Evolutionary conservation across 2,329 filamentous ascomycete species (phyloP), one percentile per base, ranked within the genome.

Genomic region (Polychaeton citri): DNA sequence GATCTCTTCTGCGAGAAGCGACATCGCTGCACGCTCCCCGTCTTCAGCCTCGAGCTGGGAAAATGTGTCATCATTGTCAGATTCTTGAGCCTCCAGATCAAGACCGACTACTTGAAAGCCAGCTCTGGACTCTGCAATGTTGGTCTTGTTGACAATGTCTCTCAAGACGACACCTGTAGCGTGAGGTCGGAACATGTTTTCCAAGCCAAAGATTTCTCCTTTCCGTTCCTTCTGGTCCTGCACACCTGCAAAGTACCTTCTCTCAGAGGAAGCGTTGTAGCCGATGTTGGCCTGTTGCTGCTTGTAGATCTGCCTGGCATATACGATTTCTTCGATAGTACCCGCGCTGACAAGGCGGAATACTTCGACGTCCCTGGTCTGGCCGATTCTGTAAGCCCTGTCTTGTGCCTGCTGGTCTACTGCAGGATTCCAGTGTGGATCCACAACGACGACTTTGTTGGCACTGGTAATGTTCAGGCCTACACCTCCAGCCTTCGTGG

Each of bases 71-170:
- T 52, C 67, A 2, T 71, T 68, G 10, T 75, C 69, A 31, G 71
- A 65, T 5, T 64, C 65, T 0, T 69, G 71, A 42, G 75, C 66
- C 41, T 92, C 76, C 12, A 93, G 69, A 40, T 92, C 76, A 13
- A 94, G 70, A 36, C 82, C 79, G n/a, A 79, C 69, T 19, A 95
- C 75, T 19, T 74, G 71, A 7, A 96, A 81, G 0, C 86, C 88
- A 1, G 81, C 85, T 52, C 79, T 83, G 30, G 84, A 84, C 62
- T 98, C 90, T 3, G 90, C 90, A 35, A 98, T 78, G 51, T 98
- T 98, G 19, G 90, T 96, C 60, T 95, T 94, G 65, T 96, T 94
- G 49, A 98, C 85, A 47, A 98, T 96, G 38, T 95, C 85, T n/a
- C 83, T 74, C 4, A 96, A 70, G 10, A 95, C 70, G 9, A 92